Evolutionary conservation across 1,284 basidiomycete species (phyloP).

Genomic region (Tilletiopsis washingtonensis): DNA sequence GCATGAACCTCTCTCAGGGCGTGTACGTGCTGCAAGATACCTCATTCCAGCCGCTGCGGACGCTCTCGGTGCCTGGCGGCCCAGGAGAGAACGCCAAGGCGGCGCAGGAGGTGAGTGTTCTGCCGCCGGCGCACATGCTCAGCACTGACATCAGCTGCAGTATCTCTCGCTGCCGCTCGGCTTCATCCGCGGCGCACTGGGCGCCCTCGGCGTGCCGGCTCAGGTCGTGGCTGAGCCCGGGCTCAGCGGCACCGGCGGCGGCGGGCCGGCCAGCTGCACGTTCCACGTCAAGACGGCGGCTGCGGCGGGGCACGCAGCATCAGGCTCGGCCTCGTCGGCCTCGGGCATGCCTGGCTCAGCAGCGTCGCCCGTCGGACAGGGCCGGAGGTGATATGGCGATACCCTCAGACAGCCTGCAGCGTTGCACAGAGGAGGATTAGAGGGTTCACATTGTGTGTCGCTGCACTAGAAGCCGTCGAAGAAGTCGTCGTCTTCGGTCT

Average conservation of each 20-base stretch:
- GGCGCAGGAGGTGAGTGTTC: neutral
- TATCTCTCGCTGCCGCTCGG: slow-evolving; percentile 14
- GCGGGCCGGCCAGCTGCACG: slow-evolving; percentile 8
- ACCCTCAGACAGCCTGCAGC: too few relatives aligned
- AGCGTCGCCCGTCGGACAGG: too few relatives aligned
- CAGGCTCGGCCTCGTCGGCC: neutral
- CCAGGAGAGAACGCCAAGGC: slow-evolving; percentile 59
- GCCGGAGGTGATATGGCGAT: too few relatives aligned
- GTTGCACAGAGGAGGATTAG: slow-evolving; percentile 7
- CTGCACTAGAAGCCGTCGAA: slow-evolving; percentile 6
- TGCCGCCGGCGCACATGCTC: neutral
- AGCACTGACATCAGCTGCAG: neutral
- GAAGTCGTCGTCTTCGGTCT: slow-evolving; percentile 3
- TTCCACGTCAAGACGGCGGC: slow-evolving; percentile 31
- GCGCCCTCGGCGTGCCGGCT: slow-evolving; percentile 27
- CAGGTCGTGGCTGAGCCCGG: slow-evolving; percentile 32
- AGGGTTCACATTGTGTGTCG: slow-evolving; percentile 10
- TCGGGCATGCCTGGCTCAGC: neutral
- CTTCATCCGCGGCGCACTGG: slow-evolving; percentile 29
- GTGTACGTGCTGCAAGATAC: slow-evolving; percentile 90
- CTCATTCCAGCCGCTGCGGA: slow-evolving; percentile 70
- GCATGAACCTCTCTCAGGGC: slow-evolving; percentile 56
- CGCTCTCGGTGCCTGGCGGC: slow-evolving; percentile 61
- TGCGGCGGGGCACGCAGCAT: neutral
- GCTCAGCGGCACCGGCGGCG: slow-evolving; percentile 22